These are phyloP conservation scores for Wilcoxina mikolae DNA, from an alignment of 495 filamentous ascomycete genomes.

Conservation along the genomic window DNA sequence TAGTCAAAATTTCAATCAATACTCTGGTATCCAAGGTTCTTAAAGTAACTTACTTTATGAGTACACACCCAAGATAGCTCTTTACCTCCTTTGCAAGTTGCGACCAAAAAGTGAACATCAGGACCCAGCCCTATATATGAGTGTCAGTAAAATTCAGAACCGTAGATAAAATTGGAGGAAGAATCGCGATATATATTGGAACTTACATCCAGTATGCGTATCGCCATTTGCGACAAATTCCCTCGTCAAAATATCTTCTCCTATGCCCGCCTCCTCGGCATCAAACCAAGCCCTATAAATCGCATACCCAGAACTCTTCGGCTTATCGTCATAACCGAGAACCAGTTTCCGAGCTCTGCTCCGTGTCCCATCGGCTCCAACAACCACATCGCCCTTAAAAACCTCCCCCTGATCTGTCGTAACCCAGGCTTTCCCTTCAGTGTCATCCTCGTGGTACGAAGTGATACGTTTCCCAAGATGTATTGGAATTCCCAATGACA, in stretches of 20 bases:
- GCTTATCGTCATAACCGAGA: conserved; percentile 47
- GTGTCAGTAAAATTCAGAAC: background rate
- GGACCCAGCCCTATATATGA: conserved; percentile 33
- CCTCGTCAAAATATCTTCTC: conserved; percentile 45
- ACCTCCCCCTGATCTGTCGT: conserved; percentile 36
- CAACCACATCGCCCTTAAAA: conserved; percentile 41
- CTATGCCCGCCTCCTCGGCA: conserved; percentile 38
- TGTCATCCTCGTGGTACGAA: conserved; percentile 46
- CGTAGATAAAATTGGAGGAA: conserved; percentile 11
- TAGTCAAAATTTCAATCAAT: conserved; percentile 2
- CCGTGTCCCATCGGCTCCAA: conserved; percentile 50
- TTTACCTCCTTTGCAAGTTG: conserved; percentile 44
- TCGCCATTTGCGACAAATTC: conserved; percentile 51
- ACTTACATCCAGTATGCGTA: conserved; percentile 40
- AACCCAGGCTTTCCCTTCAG: conserved; percentile 40
- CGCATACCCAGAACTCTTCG: conserved; percentile 45
- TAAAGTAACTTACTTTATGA: conserved; percentile 34
- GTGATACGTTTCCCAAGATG: conserved; percentile 40
- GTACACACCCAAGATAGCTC: conserved; percentile 62
- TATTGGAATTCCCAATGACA: conserved; percentile 42
- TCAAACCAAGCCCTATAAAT: conserved; percentile 47
- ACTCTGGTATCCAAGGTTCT: too few species aligned
- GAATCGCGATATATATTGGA: conserved; percentile 6
- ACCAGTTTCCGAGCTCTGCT: conserved; percentile 45
- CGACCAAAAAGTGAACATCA: conserved; percentile 51